Percentiles rank a stretch among this genome's conserved stretches.
Conservation (phyloP, 257 asterid genomes). For the Catharanthus roseus region DNA sequence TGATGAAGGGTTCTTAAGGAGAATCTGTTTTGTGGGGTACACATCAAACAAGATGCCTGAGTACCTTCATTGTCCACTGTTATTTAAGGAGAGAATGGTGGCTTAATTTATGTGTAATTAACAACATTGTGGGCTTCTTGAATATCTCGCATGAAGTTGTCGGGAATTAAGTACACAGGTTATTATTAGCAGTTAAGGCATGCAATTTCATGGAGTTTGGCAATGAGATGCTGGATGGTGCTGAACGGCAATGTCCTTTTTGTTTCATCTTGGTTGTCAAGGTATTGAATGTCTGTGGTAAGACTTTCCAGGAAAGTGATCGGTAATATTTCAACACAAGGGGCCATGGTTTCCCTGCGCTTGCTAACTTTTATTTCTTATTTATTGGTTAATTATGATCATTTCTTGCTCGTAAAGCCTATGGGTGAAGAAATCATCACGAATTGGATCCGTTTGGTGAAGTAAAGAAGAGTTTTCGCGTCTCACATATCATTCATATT, state of each 20-base stretch:
- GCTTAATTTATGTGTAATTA: not conserved
- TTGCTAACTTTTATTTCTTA: not conserved
- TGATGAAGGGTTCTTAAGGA: constrained; percentile 4
- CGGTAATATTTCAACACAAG: not conserved
- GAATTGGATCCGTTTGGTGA: not conserved
- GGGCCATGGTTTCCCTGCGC: constrained; percentile 4
- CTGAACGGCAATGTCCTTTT: not conserved
- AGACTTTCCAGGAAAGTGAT: not conserved
- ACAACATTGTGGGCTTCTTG: constrained; percentile 5
- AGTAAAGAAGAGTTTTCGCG: not conserved
- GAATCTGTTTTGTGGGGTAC: constrained; percentile 8
- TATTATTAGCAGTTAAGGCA: not conserved
- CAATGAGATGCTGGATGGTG: not conserved
- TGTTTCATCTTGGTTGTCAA: constrained; percentile 4
- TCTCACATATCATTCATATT: not conserved
- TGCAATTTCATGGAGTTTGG: not conserved
- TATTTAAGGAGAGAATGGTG: not conserved
- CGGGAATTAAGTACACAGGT: constrained; percentile 8
- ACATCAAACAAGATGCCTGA: constrained; percentile 7
- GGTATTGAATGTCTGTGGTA: constrained; percentile 4
- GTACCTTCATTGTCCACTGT: not conserved
- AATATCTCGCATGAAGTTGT: not conserved
- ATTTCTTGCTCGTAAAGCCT: not conserved
- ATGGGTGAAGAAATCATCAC: not conserved
- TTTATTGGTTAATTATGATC: constrained; percentile 1